phyloP scores from a whole-genome alignment of 2,329 filamentous ascomycete species.

The Fusarium tricinctum region DNA sequence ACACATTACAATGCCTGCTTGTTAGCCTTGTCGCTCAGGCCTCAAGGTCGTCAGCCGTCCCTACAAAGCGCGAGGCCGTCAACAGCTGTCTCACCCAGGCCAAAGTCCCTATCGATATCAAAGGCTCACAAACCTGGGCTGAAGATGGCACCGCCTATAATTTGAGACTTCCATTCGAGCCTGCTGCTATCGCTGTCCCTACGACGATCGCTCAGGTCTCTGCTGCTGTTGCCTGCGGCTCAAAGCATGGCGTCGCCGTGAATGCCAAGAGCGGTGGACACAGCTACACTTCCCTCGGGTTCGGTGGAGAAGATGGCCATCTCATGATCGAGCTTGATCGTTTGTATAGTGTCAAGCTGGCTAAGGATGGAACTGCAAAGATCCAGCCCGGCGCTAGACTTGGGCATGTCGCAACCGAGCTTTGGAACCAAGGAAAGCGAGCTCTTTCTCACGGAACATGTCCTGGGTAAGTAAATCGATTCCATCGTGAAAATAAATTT shows the following conservation, averaged over 20 bases:
- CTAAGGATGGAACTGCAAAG: constrained; percentile 42
- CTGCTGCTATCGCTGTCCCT: constrained; percentile 53
- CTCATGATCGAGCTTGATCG: constrained; percentile 59
- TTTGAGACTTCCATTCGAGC: constrained; percentile 52
- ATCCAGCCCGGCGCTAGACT: constrained; percentile 63
- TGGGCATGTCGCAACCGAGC: constrained; percentile 61
- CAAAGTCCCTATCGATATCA: constrained; percentile 44
- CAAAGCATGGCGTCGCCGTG: constrained; percentile 60
- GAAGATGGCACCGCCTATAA: constrained; percentile 54
- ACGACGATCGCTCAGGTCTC: constrained; percentile 58
- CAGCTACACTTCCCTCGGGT: constrained; percentile 65
- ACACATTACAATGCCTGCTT: constrained; percentile 5
- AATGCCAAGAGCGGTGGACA: constrained; percentile 67
- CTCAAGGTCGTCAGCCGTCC: constrained; percentile 24
- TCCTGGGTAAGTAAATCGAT: constrained; percentile 58
- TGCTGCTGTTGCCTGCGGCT: constrained; percentile 62
- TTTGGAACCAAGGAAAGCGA: constrained; percentile 58
- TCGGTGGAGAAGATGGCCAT: constrained; percentile 59
- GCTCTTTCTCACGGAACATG: constrained; percentile 67
- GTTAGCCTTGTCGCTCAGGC: constrained; percentile 1
- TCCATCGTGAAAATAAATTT: accelerated
- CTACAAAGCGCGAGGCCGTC: constrained; percentile 45
- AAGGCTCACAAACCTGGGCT: constrained; percentile 49
- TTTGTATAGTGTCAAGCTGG: constrained; percentile 53
- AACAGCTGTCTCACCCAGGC: constrained; percentile 50